phyloP scores from a whole-genome alignment of 2,329 filamentous ascomycete species.

The Diaporthe citriasiana region DNA sequence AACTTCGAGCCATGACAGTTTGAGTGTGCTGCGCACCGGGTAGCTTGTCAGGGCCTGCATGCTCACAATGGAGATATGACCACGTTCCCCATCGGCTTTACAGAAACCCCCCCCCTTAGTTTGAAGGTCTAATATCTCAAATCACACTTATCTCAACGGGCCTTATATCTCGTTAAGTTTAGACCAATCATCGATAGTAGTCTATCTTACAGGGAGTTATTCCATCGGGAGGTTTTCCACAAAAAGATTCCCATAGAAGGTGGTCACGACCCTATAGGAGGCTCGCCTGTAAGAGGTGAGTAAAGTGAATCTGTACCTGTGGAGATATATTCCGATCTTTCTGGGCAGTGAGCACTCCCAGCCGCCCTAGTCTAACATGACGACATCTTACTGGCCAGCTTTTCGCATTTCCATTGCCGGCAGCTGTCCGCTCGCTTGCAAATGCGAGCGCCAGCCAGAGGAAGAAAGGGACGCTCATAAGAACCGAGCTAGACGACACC shows the following conservation, averaged over 20 bases:
- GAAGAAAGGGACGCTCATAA: slow-evolving; percentile 13
- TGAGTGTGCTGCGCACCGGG: too few relatives aligned
- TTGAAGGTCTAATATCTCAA: neutral
- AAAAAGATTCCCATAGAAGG: too few relatives aligned
- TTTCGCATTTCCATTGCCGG: neutral
- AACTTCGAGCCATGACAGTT: neutral
- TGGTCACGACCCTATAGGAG: neutral
- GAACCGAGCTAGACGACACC: slow-evolving; percentile 23
- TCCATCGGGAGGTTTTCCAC: too few relatives aligned
- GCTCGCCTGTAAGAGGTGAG: neutral
- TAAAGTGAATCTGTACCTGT: neutral
- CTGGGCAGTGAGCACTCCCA: neutral
- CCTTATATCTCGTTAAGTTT: neutral
- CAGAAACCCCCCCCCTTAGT: neutral
- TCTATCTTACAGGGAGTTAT: neutral
- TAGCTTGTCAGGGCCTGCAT: neutral
- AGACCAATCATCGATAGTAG: neutral
- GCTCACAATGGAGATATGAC: neutral
- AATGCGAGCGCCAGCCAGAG: slow-evolving; percentile 9
- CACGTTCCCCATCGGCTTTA: neutral
- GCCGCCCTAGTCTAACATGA: slow-evolving; percentile 1
- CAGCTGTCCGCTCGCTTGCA: slow-evolving; percentile 2
- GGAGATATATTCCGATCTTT: neutral
- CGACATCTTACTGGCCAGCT: neutral
- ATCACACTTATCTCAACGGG: neutral